Evolutionary conservation across 371 early-diverging fungal genomes (phyloP).

Genomic region (Lichtheimia ramosa): DNA sequence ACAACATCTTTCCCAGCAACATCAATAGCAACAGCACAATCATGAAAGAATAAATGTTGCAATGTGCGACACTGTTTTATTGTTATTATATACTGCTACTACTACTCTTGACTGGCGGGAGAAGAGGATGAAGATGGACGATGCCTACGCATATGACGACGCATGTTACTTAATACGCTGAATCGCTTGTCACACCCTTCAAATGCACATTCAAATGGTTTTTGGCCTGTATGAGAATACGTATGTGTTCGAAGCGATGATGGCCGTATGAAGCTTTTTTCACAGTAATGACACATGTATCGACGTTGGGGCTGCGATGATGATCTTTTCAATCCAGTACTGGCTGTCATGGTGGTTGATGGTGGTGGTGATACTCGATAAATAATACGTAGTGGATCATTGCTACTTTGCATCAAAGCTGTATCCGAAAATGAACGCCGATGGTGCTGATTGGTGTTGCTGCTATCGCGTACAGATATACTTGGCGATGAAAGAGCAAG

Average conservation of each 20-base stretch:
- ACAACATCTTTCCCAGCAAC: neutral
- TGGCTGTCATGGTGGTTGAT: neutral
- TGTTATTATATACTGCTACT: no score
- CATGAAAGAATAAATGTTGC: neutral
- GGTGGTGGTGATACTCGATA: neutral
- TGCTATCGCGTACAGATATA: neutral
- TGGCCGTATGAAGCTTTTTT: slow-evolving; percentile 21
- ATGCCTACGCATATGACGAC: slow-evolving; percentile 60
- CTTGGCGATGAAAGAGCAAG: neutral
- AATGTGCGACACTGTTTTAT: neutral
- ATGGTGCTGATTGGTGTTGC: neutral
- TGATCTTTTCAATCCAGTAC: neutral
- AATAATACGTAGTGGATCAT: neutral
- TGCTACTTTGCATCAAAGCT: neutral
- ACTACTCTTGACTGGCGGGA: neutral
- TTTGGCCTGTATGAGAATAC: slow-evolving; percentile 72
- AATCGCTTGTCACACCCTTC: slow-evolving; percentile 66
- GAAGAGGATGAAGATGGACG: neutral
- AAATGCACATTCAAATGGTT: slow-evolving; percentile 61
- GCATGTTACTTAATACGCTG: slow-evolving; percentile 71
- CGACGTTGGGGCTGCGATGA: neutral
- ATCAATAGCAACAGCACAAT: neutral
- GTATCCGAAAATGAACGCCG: neutral
- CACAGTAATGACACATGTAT: slow-evolving; percentile 20
- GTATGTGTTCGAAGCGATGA: slow-evolving; percentile 61